A percentile compares a stretch with the other conserved stretches of the same genome.
Conservation (phyloP, 2,329 filamentous ascomycete genomes). For the Aureobasidium pullulans region DNA sequence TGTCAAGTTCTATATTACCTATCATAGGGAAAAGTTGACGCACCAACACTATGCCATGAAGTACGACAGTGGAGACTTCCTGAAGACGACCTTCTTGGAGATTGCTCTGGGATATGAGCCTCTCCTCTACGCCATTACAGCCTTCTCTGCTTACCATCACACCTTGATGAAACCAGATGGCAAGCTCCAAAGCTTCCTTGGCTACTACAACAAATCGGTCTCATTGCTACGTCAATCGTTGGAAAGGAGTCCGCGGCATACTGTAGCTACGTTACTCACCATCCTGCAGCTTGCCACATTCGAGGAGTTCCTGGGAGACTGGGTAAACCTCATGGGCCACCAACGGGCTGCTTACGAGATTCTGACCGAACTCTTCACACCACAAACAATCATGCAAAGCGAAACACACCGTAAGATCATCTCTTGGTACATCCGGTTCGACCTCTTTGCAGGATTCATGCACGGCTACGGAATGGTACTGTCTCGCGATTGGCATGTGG, state of each 20-base stretch:
- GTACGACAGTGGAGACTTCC: conserved; percentile 63
- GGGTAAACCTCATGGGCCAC: conserved; percentile 87
- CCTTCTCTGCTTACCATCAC: conserved; percentile 82
- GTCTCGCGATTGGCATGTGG: conserved; percentile 68
- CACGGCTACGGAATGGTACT: conserved; percentile 69
- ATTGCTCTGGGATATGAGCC: conserved; percentile 71
- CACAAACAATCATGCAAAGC: conserved; percentile 64
- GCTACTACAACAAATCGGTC: conserved; percentile 86
- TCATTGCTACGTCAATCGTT: conserved; percentile 65
- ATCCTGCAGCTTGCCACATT: conserved; percentile 89
- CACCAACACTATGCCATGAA: conserved; percentile 77
- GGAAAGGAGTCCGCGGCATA: conserved; percentile 62
- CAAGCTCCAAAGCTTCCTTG: conserved; percentile 72
- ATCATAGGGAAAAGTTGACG: conserved; percentile 69
- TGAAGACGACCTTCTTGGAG: conserved; percentile 62
- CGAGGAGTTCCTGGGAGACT: conserved; percentile 95
- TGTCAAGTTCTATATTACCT: conserved; percentile 69
- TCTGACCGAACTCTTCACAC: conserved; percentile 68
- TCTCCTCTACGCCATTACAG: conserved; percentile 76
- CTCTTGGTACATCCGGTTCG: conserved; percentile 86
- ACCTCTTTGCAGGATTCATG: conserved; percentile 76
- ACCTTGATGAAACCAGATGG: conserved; percentile 63
- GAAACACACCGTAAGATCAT: conserved; percentile 66
- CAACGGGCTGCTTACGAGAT: conserved; percentile 84
- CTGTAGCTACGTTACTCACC: conserved; percentile 69